Evolutionary conservation across 2,329 filamentous ascomycete species (phyloP).

Genomic region (Alternaria sp.): DNA sequence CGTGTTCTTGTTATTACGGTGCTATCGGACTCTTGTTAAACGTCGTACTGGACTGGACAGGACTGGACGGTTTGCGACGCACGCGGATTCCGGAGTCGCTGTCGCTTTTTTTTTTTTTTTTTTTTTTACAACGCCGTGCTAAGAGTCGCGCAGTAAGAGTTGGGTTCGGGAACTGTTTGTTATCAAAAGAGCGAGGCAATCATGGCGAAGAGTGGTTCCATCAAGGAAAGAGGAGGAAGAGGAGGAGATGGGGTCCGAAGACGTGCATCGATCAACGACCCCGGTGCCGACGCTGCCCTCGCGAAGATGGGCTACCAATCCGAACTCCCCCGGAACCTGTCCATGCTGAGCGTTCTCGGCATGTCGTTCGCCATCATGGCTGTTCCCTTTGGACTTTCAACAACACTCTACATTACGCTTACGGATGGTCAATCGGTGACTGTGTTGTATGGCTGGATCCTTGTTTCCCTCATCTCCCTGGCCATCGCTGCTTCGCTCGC

Average conservation of each 20-base stretch:
- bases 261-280: slow-evolving; percentile 41
- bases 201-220: slow-evolving; percentile 32
- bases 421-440: slow-evolving; percentile 74
- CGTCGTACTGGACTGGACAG: neutral
- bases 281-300: slow-evolving; percentile 66
- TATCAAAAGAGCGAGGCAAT: neutral
- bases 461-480: slow-evolving; percentile 71
- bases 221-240: slow-evolving; percentile 28
- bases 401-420: slow-evolving; percentile 73
- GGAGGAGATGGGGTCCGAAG: slow-evolving; percentile 17
- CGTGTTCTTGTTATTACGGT: neutral
- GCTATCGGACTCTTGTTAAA: neutral
- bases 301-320: slow-evolving; percentile 73
- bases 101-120: neutral
- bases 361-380: slow-evolving; percentile 80
- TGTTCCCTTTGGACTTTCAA: slow-evolving; percentile 72
- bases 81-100: neutral
- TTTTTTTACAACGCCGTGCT: neutral
- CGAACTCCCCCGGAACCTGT: slow-evolving; percentile 71
- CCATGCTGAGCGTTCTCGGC: slow-evolving; percentile 74
- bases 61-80: neutral
- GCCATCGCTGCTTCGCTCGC: slow-evolving; percentile 74
- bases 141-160: slow-evolving; percentile 8
- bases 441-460: slow-evolving; percentile 74
- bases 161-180: slow-evolving; percentile 3